A percentile compares a stretch with the other conserved stretches of the same genome.
Conservation (phyloP, 768 basidiomycete genomes). For the Boletus sp. region DNA sequence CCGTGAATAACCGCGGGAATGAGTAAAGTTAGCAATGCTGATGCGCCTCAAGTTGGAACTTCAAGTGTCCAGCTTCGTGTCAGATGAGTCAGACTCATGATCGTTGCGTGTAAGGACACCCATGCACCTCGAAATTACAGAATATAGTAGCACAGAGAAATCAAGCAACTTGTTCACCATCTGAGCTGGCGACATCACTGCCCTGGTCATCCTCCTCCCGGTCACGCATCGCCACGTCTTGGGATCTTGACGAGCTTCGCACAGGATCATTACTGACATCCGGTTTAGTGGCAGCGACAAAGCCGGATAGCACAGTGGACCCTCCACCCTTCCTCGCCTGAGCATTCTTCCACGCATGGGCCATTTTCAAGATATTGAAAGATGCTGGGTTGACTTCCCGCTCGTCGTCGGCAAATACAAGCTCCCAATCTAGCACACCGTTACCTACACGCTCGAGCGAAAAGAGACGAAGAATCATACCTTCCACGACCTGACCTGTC, state of each 20-base stretch:
- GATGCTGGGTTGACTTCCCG: conserved; percentile 88
- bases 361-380: conserved; percentile 95
- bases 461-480: conserved; percentile 38
- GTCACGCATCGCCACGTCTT: conserved; percentile 26
- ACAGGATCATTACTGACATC: conserved; percentile 7
- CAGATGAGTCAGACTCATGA: no score
- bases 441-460: not conserved
- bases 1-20: not conserved
- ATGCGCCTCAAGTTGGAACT: no score
- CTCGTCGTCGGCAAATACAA: conserved; percentile 96
- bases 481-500: conserved; percentile 85
- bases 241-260: conserved; percentile 11
- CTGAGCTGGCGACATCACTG: conserved; percentile 58
- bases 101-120: not conserved
- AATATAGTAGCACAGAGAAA: not conserved
- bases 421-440: conserved; percentile 76
- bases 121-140: not conserved
- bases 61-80: no score
- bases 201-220: conserved; percentile 30
- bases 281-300: conserved; percentile 40
- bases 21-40: not conserved
- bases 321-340: conserved; percentile 43
- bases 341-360: conserved; percentile 81
- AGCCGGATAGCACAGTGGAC: conserved; percentile 43
- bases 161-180: conserved; percentile 34